A percentile compares a stretch with the other conserved stretches of the same genome.
phyloP scores from a whole-genome alignment of 352 stramenopile genomes.

The Pythium diclinum region DNA sequence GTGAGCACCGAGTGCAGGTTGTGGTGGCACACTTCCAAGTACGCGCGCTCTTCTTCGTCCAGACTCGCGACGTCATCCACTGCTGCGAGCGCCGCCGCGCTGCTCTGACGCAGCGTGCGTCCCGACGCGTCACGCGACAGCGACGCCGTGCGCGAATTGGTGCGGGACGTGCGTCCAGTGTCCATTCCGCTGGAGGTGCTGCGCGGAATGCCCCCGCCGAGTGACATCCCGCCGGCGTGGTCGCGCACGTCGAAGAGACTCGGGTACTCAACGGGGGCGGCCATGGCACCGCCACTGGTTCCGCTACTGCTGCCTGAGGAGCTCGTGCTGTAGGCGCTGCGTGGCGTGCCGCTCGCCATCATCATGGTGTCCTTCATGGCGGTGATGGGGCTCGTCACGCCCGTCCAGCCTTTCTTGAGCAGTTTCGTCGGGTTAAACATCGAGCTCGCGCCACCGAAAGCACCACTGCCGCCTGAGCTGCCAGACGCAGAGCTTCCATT shows the following conservation, averaged over 20 bases:
- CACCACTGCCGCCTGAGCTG: not conserved
- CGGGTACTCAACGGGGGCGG: constrained; percentile 58
- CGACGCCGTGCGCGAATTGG: constrained; percentile 16
- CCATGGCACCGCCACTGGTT: constrained; percentile 11
- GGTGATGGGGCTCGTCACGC: constrained; percentile 55
- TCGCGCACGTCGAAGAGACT: constrained; percentile 65
- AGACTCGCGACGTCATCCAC: constrained; percentile 34
- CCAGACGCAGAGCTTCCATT: not conserved
- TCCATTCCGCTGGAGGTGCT: not conserved
- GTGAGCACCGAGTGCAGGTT: constrained; percentile 86
- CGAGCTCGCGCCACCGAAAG: constrained; percentile 28
- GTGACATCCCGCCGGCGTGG: constrained; percentile 40
- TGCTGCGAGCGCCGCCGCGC: constrained; percentile 3
- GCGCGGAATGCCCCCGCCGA: constrained; percentile 2
- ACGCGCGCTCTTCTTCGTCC: constrained; percentile 62
- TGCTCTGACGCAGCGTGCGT: not conserved
- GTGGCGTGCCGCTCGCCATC: constrained; percentile 42
- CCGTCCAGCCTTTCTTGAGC: constrained; percentile 65
- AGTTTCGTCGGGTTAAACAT: constrained; percentile 56
- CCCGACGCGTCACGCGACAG: constrained; percentile 9
- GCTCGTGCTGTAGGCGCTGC: constrained; percentile 19
- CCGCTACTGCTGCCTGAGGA: constrained; percentile 5
- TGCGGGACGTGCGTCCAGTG: constrained; percentile 5
- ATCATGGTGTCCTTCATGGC: constrained; percentile 62
- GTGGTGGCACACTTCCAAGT: constrained; percentile 66